Evolutionary conservation across 164 flowering plant species (phyloP).

Genomic region (Vitis labrusca): DNA sequence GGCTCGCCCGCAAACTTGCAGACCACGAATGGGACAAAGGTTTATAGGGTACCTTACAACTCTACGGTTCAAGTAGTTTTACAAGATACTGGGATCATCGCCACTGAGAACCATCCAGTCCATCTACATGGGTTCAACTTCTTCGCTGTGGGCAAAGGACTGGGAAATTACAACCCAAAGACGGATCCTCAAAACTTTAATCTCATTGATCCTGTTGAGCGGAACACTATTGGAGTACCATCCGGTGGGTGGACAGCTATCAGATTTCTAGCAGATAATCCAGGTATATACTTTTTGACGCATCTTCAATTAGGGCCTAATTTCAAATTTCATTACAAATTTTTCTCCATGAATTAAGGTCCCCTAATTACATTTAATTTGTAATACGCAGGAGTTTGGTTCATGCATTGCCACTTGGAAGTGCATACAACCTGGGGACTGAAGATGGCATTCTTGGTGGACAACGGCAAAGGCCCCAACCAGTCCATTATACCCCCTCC

Average conservation of each 20-base stretch:
- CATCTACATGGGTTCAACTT: slow-evolving; percentile 85
- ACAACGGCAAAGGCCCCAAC: slow-evolving; percentile 65
- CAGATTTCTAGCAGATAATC: slow-evolving; percentile 78
- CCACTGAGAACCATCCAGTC: slow-evolving; percentile 72
- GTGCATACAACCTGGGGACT: slow-evolving; percentile 78
- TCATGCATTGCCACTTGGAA: slow-evolving; percentile 75
- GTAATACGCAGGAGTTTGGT: slow-evolving; percentile 56
- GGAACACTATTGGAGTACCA: slow-evolving; percentile 80
- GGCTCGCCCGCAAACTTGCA: slow-evolving; percentile 48
- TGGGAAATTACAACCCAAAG: slow-evolving; percentile 60
- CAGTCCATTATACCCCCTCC: slow-evolving; percentile 63
- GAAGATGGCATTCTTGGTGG: slow-evolving; percentile 74
- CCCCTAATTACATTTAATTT: neutral
- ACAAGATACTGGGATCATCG: slow-evolving; percentile 68
- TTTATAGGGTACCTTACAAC: slow-evolving; percentile 52
- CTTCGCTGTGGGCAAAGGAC: slow-evolving; percentile 63
- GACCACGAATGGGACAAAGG: slow-evolving; percentile 54
- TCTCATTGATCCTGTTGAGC: slow-evolving; percentile 77
- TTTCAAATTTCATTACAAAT: too few species aligned
- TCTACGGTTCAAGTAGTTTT: slow-evolving; percentile 59
- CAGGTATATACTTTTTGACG: slow-evolving; percentile 39
- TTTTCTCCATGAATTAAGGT: too few species aligned
- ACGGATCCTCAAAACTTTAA: slow-evolving; percentile 57
- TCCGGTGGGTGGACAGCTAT: slow-evolving; percentile 83
- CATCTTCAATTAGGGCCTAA: too few species aligned